phyloP scores from a whole-genome alignment of 148 eudicot genomes.

The Amaranthus palmeri region DNA sequence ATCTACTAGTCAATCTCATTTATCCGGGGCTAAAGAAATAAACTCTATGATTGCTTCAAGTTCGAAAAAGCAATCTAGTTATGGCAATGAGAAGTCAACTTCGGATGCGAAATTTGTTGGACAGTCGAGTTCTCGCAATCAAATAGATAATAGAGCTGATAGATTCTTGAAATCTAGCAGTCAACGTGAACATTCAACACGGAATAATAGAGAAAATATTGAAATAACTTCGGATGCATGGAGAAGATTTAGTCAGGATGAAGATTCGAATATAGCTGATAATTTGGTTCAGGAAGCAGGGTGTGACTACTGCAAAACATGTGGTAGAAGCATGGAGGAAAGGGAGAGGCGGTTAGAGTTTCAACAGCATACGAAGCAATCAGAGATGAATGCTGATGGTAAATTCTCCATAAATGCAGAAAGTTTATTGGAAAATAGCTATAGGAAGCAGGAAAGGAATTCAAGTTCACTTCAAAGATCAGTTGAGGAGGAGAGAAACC shows the following conservation, averaged over 20 bases:
- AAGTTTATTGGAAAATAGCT: constrained; percentile 30
- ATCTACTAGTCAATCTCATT: constrained; percentile 21
- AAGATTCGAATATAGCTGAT: constrained; percentile 17
- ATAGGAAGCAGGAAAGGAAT: constrained; percentile 26
- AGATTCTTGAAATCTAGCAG: constrained; percentile 28
- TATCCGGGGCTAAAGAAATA: constrained; percentile 31
- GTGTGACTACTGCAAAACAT: constrained; percentile 33
- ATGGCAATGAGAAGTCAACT: not conserved
- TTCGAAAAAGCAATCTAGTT: constrained; percentile 30
- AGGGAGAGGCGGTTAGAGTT: constrained; percentile 24
- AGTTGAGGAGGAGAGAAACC: constrained; percentile 26
- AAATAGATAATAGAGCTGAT: constrained; percentile 14
- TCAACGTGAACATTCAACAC: constrained; percentile 32
- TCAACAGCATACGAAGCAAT: constrained; percentile 22
- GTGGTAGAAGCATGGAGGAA: constrained; percentile 28
- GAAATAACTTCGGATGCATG: constrained; percentile 26
- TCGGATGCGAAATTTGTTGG: not conserved
- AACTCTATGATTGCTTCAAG: constrained; percentile 24
- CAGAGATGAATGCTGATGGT: constrained; percentile 24
- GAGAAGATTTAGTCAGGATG: constrained; percentile 24
- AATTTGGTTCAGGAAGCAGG: constrained; percentile 30
- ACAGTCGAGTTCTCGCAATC: constrained; percentile 29
- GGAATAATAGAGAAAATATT: constrained; percentile 22
- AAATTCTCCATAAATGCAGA: constrained; percentile 22
- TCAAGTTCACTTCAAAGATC: constrained; percentile 27